A percentile compares a stretch with the other conserved stretches of the same genome.
phyloP scores from a whole-genome alignment of 441 rosid genomes.

The Erodium texanum region DNA sequence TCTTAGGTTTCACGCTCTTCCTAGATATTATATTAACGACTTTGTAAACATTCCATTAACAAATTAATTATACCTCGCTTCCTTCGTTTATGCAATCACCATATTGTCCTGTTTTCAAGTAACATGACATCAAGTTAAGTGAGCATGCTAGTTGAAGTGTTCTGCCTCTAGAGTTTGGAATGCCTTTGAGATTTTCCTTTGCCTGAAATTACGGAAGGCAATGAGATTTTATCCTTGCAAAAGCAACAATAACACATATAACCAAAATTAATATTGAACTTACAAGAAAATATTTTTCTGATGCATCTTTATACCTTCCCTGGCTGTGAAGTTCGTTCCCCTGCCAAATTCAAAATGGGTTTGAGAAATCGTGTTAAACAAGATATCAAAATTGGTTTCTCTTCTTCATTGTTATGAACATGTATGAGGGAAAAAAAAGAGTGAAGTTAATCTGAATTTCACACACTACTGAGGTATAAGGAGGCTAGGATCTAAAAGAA shows the following conservation, averaged over 20 bases:
- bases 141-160: conserved; percentile 69
- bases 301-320: conserved; percentile 63
- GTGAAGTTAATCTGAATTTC: no score
- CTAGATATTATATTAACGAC: no score
- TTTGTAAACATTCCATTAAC: no score
- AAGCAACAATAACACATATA: not conserved
- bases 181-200: conserved; percentile 62
- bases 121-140: conserved; percentile 90
- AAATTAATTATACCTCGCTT: conserved; percentile 44
- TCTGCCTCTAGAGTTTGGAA: conserved; percentile 49
- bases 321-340: conserved; percentile 81
- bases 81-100: conserved; percentile 71
- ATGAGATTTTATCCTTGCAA: conserved; percentile 10
- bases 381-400: not conserved
- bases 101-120: conserved; percentile 61
- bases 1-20: no score
- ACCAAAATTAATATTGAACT: conserved; percentile 28
- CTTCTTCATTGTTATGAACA: not conserved
- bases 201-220: conserved; percentile 38
- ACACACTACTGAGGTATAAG: no score
- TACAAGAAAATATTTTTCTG: conserved; percentile 75
- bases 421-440: not conserved
- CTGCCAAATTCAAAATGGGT: conserved; percentile 29
- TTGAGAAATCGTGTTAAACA: conserved; percentile 2
- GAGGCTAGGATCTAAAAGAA: no score